Percentiles rank a stretch among this genome's conserved stretches.
Conservation (phyloP, 345 rosid genomes). For the Diplotaxis tenuifolia region DNA sequence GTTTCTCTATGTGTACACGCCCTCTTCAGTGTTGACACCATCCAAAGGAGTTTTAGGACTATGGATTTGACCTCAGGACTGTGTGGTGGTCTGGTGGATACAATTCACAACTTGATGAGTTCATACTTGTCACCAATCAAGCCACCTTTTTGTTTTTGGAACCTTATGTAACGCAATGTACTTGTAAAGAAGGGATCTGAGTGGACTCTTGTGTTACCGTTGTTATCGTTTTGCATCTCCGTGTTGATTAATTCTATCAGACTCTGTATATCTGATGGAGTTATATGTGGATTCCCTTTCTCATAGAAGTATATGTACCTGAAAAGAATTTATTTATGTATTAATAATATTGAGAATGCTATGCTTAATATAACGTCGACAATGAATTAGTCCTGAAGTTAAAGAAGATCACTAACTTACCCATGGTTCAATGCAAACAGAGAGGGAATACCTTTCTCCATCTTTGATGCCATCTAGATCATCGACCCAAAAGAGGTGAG, state of each 20-base stretch:
- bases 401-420: not conserved
- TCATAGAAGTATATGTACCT: conserved; percentile 82
- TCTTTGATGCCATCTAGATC: conserved; percentile 62
- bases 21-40: not conserved
- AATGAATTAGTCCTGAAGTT: not conserved
- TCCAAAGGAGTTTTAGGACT: not conserved
- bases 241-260: conserved; percentile 65
- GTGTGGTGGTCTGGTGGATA: not conserved
- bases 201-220: conserved; percentile 47
- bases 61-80: not conserved
- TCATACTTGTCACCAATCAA: conserved; percentile 53
- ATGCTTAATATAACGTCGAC: not conserved
- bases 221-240: conserved; percentile 64
- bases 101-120: conserved; percentile 35
- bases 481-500: conserved; percentile 88
- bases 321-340: too few species aligned
- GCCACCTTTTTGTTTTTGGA: conserved; percentile 84
- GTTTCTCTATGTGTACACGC: not conserved
- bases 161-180: conserved; percentile 64
- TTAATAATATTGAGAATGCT: too few species aligned
- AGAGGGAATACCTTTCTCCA: conserved; percentile 67
- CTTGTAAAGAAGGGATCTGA: conserved; percentile 65
- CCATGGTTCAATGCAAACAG: not conserved
- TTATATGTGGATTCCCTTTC: conserved; percentile 72
- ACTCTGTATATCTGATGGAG: conserved; percentile 58